A percentile compares a stretch with the other conserved stretches of the same genome.
These are phyloP conservation scores for Lyophyllum atratum DNA, from an alignment of 768 basidiomycete species.

Conservation along the genomic window DNA sequence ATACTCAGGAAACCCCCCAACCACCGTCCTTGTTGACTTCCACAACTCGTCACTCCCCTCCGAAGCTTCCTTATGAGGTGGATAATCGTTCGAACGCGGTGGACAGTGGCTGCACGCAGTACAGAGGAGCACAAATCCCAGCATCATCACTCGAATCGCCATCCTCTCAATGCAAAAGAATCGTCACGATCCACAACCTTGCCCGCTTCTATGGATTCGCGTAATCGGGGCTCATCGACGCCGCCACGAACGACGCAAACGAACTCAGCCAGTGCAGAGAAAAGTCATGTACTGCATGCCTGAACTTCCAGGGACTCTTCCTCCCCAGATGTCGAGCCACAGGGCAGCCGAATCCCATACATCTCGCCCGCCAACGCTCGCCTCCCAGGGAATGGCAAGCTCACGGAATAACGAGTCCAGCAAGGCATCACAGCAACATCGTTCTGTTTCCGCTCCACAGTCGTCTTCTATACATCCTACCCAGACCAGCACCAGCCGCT, in stretches of 20 bases:
- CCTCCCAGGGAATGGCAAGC: background rate
- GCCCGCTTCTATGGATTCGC: background rate
- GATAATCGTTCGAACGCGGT: background rate
- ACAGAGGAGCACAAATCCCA: background rate
- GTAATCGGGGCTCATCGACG: background rate
- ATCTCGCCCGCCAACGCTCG: background rate
- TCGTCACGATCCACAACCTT: background rate
- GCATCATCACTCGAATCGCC: background rate
- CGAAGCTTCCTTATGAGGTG: background rate
- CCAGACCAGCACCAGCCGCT: background rate
- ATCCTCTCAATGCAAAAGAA: background rate
- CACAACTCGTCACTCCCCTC: background rate
- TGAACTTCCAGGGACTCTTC: too few relatives aligned
- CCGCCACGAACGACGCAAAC: background rate
- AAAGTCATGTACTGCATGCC: background rate
- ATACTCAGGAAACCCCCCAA: background rate
- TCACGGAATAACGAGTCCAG: background rate
- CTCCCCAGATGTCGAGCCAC: background rate
- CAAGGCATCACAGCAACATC: constrained; percentile 3
- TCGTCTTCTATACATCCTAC: background rate
- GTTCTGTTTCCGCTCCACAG: background rate
- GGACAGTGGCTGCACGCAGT: background rate
- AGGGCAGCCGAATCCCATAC: background rate
- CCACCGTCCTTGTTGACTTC: background rate
- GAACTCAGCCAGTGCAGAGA: background rate